Conservation (phyloP, 352 stramenopile genomes). For the Phytophthora ramorum region DNA sequence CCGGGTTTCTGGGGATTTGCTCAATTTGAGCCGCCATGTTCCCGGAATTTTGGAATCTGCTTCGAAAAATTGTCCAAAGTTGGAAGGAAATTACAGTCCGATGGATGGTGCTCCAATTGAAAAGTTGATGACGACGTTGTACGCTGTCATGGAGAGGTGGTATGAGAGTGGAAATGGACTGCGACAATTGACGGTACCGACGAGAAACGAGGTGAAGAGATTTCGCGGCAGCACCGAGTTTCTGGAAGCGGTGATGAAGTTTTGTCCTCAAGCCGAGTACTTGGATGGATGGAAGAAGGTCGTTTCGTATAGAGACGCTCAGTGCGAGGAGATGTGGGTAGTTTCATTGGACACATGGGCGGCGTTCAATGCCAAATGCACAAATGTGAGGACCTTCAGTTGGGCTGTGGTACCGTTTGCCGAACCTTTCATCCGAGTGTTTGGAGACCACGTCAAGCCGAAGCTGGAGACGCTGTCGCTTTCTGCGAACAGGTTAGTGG, state of each 20-base stretch:
- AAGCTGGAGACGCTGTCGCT: not conserved
- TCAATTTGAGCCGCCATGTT: not conserved
- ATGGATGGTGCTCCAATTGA: not conserved
- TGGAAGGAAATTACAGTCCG: not conserved
- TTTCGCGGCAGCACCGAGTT: not conserved
- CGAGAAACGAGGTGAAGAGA: not conserved
- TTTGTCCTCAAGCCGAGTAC: slow-evolving; percentile 7
- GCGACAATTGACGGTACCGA: not conserved
- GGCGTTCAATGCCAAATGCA: slow-evolving; percentile 9
- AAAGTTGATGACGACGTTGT: not conserved
- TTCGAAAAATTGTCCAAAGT: not conserved
- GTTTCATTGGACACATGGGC: slow-evolving; percentile 9
- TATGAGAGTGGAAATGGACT: not conserved
- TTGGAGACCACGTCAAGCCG: slow-evolving; percentile 9
- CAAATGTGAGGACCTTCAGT: not conserved
- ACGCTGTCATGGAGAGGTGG: not conserved
- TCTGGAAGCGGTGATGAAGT: not conserved
- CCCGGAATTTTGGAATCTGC: slow-evolving; percentile 1
- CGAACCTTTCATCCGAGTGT: slow-evolving; percentile 7
- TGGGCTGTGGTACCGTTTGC: slow-evolving; percentile 9
- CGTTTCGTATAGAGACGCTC: not conserved
- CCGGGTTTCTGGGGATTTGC: not conserved
- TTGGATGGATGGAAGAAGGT: not conserved
- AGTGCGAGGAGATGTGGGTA: slow-evolving; percentile 1
- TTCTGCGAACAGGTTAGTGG: not conserved